Base-by-base conservation (phyloP, 1,139 yeast species). In the Taphrina wiesneri region DNA sequence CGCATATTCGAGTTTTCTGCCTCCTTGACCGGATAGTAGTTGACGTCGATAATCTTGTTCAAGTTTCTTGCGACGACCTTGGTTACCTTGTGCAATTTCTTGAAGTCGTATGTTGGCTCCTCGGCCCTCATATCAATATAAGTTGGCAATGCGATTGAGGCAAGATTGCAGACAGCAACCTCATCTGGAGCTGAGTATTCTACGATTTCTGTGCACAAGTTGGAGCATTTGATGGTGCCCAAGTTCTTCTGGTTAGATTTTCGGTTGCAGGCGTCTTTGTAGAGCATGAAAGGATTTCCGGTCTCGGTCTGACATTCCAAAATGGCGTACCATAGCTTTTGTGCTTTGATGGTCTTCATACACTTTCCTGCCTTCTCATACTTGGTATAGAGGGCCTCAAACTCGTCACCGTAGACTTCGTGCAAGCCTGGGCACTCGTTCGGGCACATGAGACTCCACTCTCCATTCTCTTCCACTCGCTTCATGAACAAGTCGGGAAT, bases 251-350 rank as follows among this genome's bases (percentile, higher is more conserved):
- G 96, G 78, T 90, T 90, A 70, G 89, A 82, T 79, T 90, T 90
- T 71, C 81, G 74, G 80, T 90, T 90, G 80, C 96, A 88, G 52
- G 96, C 85, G 79, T 90, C 96, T 79, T 90, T 90, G 81, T 89
- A 90, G 57, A 90, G 82, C 90, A 90, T 88, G 81, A 88, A 90
- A 62, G 96, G 96, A 73, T 90, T 88, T 75, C 96, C 96, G 41
- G 96, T 90, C 80, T 90, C 96, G 65, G 93, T 88, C 79, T 90
- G 96, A 57, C 96, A 87, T 75, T 90, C 96, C 70, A 90, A 80
- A 71, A 90, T 89, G 66, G 91, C 86, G 71, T 87, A 86, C 96
- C 96, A 90, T 69, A 90, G 82, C 78, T 88, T 89, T 78, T 90
- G 96, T 49, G 96, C 96, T 77, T 86, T 87, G 73, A 90, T 80